A percentile compares a stretch with the other conserved stretches of the same genome.
Conservation (phyloP, 352 stramenopile species). For the Phytophthora colocasiae region DNA sequence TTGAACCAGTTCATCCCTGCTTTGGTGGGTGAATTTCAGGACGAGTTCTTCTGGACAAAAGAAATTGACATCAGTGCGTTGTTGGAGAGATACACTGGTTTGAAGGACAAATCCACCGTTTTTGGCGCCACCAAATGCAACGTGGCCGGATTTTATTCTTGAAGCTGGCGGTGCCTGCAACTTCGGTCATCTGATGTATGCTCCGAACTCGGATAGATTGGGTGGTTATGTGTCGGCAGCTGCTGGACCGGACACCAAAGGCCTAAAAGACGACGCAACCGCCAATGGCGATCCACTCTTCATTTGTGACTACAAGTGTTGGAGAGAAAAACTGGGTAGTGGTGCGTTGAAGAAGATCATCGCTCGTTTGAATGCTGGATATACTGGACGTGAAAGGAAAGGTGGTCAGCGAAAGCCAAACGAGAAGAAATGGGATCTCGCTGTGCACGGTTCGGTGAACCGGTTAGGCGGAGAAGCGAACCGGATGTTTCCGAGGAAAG, state of each 20-base stretch:
- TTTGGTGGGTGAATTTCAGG: constrained; percentile 20
- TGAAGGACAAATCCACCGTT: not conserved
- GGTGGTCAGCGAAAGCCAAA: not conserved
- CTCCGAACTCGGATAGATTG: not conserved
- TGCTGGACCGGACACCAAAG: too few relatives aligned
- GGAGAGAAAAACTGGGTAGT: not conserved
- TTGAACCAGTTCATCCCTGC: constrained; percentile 30
- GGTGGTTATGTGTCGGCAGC: not conserved
- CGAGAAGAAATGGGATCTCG: not conserved
- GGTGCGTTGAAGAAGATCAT: constrained; percentile 8
- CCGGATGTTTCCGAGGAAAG: too few relatives aligned
- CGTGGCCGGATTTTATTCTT: constrained; percentile 13
- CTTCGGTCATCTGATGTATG: constrained; percentile 18
- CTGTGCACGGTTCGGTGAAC: not conserved
- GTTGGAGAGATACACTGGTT: constrained; percentile 1
- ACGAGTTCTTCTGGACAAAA: not conserved
- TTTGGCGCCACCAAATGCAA: constrained; percentile 8
- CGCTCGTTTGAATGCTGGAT: not conserved
- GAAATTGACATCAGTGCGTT: not conserved
- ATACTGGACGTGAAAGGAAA: too few relatives aligned
- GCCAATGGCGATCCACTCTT: not conserved
- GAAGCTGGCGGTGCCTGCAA: constrained; percentile 9
- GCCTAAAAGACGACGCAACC: too few relatives aligned
- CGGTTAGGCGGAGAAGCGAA: too few relatives aligned
- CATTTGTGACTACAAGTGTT: constrained; percentile 20